Percentiles rank a stretch among this genome's conserved stretches.
phyloP scores from a whole-genome alignment of 140 eudicot genomes.

The Cichorium intybus region DNA sequence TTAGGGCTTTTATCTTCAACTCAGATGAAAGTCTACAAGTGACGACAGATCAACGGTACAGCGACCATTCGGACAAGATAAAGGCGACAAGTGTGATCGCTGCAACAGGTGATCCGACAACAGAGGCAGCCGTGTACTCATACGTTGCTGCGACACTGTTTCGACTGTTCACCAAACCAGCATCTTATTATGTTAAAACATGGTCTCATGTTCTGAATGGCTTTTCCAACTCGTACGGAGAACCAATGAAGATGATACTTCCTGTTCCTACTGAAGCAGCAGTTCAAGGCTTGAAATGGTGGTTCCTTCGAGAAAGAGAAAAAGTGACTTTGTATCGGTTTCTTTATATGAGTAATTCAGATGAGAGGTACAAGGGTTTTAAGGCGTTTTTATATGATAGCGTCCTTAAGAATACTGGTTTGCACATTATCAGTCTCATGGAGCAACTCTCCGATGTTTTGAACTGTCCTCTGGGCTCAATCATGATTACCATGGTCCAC shows the following conservation, averaged over 20 bases:
- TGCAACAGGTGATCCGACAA: background rate
- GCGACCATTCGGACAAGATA: background rate
- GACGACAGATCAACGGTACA: too few relatives aligned
- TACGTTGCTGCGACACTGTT: conserved; percentile 5
- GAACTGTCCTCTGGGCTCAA: background rate
- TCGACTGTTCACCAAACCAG: background rate
- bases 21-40: too few relatives aligned
- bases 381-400: conserved; percentile 6
- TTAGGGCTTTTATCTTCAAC: too few relatives aligned
- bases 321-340: background rate
- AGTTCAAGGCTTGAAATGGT: background rate
- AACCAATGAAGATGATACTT: background rate
- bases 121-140: background rate
- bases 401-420: background rate
- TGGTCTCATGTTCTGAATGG: background rate
- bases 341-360: background rate
- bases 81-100: too few relatives aligned
- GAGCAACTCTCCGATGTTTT: background rate
- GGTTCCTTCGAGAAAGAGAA: background rate
- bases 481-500: background rate
- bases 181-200: background rate
- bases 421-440: background rate
- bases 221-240: background rate
- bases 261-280: background rate
- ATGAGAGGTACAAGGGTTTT: background rate